A percentile compares a stretch with the other conserved stretches of the same genome.
phyloP scores from a whole-genome alignment of 108 stramenopile species.

The Fragilaria radians region DNA sequence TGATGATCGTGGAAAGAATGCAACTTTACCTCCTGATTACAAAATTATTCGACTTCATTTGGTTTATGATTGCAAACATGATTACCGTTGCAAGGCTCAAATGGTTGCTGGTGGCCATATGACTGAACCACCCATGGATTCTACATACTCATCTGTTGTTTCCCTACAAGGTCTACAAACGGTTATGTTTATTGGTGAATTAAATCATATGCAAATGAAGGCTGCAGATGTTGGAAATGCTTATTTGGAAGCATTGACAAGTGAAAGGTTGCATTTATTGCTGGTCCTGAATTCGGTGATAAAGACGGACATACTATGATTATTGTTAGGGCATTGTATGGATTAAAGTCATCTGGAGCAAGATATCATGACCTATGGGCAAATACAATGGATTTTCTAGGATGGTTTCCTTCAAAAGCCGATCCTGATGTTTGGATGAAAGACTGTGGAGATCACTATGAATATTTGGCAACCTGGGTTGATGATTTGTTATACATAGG shows the following conservation, averaged over 20 bases:
- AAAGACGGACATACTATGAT: conserved; percentile 3
- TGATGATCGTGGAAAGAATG: not conserved
- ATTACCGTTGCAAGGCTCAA: not conserved
- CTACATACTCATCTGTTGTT: conserved; percentile 31
- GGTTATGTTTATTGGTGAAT: conserved; percentile 21
- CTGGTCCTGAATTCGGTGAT: conserved; percentile 16
- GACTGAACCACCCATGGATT: conserved; percentile 13
- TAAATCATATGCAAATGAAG: conserved; percentile 23
- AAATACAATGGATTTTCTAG: not conserved
- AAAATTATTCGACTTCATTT: not conserved
- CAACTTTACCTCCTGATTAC: too few species aligned
- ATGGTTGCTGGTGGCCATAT: conserved; percentile 25
- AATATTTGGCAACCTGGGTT: conserved; percentile 6
- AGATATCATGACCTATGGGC: conserved; percentile 7
- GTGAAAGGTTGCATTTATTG: conserved; percentile 33
- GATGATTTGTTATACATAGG: too few species aligned
- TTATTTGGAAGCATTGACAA: conserved; percentile 19
- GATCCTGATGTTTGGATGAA: conserved; percentile 19
- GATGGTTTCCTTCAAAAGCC: conserved; percentile 4
- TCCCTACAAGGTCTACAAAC: conserved; percentile 12
- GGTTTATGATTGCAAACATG: not conserved
- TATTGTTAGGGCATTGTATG: conserved; percentile 17
- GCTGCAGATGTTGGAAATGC: conserved; percentile 11
- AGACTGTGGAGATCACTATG: conserved; percentile 4
- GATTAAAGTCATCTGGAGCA: conserved; percentile 6